These are phyloP conservation scores for Malus hybrid DNA, from an alignment of 331 rosid genomes.

Conservation along the genomic window DNA sequence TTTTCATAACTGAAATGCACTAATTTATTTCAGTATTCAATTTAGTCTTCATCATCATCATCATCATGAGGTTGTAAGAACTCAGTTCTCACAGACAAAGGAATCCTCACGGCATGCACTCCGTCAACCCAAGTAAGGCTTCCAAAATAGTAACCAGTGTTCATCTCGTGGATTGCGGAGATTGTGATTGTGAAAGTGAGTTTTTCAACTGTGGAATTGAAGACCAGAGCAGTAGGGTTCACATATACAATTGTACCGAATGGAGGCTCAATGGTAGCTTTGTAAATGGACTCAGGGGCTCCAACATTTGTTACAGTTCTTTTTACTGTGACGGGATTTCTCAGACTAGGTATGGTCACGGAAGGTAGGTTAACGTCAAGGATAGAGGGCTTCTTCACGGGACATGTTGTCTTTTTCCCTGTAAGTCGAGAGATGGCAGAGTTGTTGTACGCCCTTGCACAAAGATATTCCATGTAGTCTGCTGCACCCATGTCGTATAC, in stretches of 20 bases:
- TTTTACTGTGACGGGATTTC: constrained; percentile 18
- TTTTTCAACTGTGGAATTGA: constrained; percentile 29
- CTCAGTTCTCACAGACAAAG: constrained; percentile 38
- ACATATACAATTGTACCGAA: constrained; percentile 23
- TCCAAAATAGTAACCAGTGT: constrained; percentile 34
- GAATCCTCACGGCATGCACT: constrained; percentile 38
- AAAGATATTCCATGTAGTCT: constrained; percentile 39
- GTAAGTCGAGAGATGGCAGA: constrained; percentile 28
- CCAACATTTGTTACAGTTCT: constrained; percentile 49
- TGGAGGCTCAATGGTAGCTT: constrained; percentile 27
- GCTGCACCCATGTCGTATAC: constrained; percentile 34
- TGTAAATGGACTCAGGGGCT: constrained; percentile 18
- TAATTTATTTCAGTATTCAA: neutral
- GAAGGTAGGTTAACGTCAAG: constrained; percentile 45
- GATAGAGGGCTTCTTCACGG: constrained; percentile 17
- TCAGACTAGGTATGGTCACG: constrained; percentile 35
- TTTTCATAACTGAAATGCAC: neutral
- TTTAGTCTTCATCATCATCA: neutral
- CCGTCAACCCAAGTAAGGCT: constrained; percentile 47
- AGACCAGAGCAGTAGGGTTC: constrained; percentile 28
- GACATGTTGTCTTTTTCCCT: constrained; percentile 27
- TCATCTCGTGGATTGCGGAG: constrained; percentile 18
- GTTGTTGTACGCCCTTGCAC: constrained; percentile 32
- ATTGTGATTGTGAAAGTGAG: constrained; percentile 25
- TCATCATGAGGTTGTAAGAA: constrained; percentile 5